These are phyloP conservation scores for Aspergillus transmontanensis DNA, from an alignment of 2,329 filamentous ascomycete genomes.

Conservation along the genomic window DNA sequence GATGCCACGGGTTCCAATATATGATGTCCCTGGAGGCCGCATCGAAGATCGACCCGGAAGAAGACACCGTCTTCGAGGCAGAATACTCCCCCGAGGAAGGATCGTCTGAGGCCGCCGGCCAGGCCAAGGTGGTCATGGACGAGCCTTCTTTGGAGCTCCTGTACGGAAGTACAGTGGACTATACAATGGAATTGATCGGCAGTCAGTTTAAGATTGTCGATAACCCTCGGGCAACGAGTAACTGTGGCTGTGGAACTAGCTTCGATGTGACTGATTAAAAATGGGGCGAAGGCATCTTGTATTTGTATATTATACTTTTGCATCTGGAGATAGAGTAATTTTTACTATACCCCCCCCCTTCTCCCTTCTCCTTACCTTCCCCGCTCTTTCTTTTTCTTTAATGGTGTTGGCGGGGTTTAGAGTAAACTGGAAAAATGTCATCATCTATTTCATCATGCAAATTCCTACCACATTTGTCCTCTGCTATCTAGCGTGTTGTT, in stretches of 20 bases:
- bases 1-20: slow-evolving; percentile 98
- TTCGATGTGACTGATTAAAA: slow-evolving; percentile 80
- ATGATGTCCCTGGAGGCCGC: slow-evolving; percentile 76
- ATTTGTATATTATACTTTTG: slow-evolving; percentile 22
- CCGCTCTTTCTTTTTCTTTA: neutral
- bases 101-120: slow-evolving; percentile 45
- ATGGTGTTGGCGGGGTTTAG: neutral
- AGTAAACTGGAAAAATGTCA: slow-evolving; percentile 13
- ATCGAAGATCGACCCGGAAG: slow-evolving; percentile 64
- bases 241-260: slow-evolving; percentile 95
- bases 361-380: slow-evolving; percentile 6
- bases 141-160: slow-evolving; percentile 82
- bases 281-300: neutral
- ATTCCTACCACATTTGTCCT: slow-evolving; percentile 17
- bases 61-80: slow-evolving; percentile 86
- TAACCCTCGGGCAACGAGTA: slow-evolving; percentile 88
- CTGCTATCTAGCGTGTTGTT: slow-evolving; percentile 12
- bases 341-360: slow-evolving; percentile 32
- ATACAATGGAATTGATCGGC: slow-evolving; percentile 91
- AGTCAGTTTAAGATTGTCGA: slow-evolving; percentile 96
- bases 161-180: slow-evolving; percentile 93
- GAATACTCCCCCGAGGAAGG: slow-evolving; percentile 38
- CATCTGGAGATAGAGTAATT: slow-evolving; percentile 23
- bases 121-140: slow-evolving; percentile 86
- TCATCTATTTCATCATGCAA: slow-evolving; percentile 25